Evolutionary conservation across 495 filamentous ascomycete species (phyloP).

Genomic region (Neurospora cerealis): DNA sequence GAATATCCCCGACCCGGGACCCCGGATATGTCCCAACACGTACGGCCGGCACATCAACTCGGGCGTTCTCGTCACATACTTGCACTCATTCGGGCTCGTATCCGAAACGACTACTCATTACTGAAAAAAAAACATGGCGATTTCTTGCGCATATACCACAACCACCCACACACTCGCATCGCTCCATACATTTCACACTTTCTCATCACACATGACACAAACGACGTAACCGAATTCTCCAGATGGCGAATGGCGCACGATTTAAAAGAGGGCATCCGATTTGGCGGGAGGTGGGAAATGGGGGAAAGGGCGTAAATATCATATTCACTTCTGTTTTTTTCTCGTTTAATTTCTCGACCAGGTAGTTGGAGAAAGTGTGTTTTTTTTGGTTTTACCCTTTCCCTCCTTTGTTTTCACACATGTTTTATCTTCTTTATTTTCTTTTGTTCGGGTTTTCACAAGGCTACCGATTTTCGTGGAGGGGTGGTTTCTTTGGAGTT

Average conservation of each 20-base stretch:
- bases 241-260: conserved; percentile 26
- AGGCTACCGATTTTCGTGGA: neutral
- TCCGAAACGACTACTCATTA: neutral
- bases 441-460: neutral
- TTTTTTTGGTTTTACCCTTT: neutral
- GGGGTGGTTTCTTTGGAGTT: neutral
- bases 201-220: conserved; percentile 4
- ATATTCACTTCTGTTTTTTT: conserved; percentile 4
- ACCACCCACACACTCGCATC: neutral
- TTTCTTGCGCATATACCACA: conserved; percentile 18
- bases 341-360: neutral
- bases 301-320: conserved; percentile 16
- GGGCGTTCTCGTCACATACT: neutral
- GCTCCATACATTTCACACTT: conserved; percentile 1
- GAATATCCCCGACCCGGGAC: neutral
- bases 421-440: neutral
- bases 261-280: conserved; percentile 24
- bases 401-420: neutral
- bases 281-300: conserved; percentile 1
- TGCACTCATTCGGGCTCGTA: neutral
- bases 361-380: neutral
- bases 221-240: conserved; percentile 16
- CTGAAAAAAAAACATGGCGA: neutral
- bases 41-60: neutral
- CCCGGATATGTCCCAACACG: neutral